Base-by-base conservation (phyloP, 345 rosid genomes). In the Chamaenerion angustifolium region DNA sequence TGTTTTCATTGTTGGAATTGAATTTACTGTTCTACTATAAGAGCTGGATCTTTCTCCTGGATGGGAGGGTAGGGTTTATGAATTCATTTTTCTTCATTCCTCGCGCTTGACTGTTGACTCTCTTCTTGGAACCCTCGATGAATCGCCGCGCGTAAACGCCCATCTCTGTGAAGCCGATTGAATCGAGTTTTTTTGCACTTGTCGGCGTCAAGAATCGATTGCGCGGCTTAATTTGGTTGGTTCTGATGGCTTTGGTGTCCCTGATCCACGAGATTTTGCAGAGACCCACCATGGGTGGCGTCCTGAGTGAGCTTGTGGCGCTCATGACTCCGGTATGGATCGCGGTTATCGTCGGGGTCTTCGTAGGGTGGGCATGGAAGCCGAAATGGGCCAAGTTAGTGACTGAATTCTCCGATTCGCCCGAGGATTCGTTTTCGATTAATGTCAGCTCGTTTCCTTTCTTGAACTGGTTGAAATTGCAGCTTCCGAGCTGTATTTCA, bases 321-420 rank as follows among this genome's bases (percentile, higher is more conserved):
- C 67, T 82, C 4, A 72, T 67, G 41, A 67, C 77, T 40, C 98
- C 98, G 18, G 52, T 92, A 0, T 92, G 98, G 96, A 56, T 78
- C 60, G 95, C 93, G 25, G 88, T 87, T 14, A n/a, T 78, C 48
- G 63, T 75, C 56, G 98, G 98, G 43, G 80, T 92, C 47, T 16
- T 92, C 42, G 95, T 84, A 6, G 98, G 98, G 14, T 92, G 98
- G 98, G 61, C 85, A 1, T 92, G 96, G 96, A 80, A 77, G 65
- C 98, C 96, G 27, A 80, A 74, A 46, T 92, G 98, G 98, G 95
- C 94, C 0, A 63, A 65, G 68, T 65, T 76, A 60, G 67, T 68
- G 12, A 67, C 71, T 57, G 72, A 73, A 4, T 58, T 64, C 50
- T 55, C 63, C 40, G 76, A 74, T 43, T 57, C 61, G 18, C 58